Evolutionary conservation across 2,329 filamentous ascomycete genomes (phyloP), one percentile per base, ranked within the genome.

Genomic region (Neofusicoccum umdonicola): DNA sequence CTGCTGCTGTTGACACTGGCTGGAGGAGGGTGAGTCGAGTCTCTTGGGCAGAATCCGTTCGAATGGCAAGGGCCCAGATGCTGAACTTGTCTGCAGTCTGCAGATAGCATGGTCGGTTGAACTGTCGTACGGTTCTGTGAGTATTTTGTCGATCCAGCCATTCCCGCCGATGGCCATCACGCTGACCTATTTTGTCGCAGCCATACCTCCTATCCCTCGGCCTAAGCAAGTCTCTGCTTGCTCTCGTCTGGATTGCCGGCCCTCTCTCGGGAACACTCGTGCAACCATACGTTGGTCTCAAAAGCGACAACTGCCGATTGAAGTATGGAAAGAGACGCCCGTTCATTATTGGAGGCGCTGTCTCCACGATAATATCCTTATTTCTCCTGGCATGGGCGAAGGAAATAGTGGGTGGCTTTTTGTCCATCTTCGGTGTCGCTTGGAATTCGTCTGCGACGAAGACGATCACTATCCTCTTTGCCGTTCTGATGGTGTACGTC

Each of bases 101-200:
- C 94, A 98, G 79, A 90, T 98, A 70, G 93, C 94, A 34, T 98
- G 94, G 94, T 93, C 93, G 1, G 93, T 97, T 47, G 94, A 98
- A 77, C 83, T 97, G 47, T 96, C 93, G 62, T 94, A 96, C 80
- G 93, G 93, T 70, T 97, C 94, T 62, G 84, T 86, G 75, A 72
- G 83, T 78, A 17, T 54, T 39, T 17, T 39, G 15, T n/a, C 31
- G n/a, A 50, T 48, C 51, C 39, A 27, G 27, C 19, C 62, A 11
- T 27, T n/a, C 42, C 9, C 17, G 35, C 41, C 66, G 67, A 9
- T 66, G 61, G 37, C 63, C 65, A 31, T 68, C 62, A 42, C 31
- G 22, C 63, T 67, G 34, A 61, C 63, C 19, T 37, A 27, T 37
- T n/a, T 37, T 31, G 11, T 19, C 17, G 8, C 63, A 81, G 79